Evolutionary conservation across 2,329 filamentous ascomycete species (phyloP).

Genomic region (Alternaria sp.): DNA sequence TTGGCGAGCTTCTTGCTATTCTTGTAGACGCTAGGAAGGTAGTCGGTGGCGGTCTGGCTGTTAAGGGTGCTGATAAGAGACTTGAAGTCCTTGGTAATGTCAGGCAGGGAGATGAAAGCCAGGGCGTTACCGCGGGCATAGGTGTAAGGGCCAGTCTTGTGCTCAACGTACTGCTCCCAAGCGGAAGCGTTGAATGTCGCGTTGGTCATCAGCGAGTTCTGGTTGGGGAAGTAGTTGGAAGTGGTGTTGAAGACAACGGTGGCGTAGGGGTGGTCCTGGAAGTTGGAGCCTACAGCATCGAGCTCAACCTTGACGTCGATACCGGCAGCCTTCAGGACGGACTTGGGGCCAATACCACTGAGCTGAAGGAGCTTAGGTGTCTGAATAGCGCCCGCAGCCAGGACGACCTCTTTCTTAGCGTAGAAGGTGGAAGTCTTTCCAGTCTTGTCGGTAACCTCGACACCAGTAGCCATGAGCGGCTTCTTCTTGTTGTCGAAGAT

Average conservation of each 20-base stretch:
- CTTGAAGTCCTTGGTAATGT: slow-evolving; percentile 24
- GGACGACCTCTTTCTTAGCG: slow-evolving; percentile 60
- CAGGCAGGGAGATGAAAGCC: slow-evolving; percentile 34
- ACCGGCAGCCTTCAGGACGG: slow-evolving; percentile 37
- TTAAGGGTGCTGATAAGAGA: slow-evolving; percentile 7
- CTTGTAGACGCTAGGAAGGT: slow-evolving; percentile 33
- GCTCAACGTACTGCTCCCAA: slow-evolving; percentile 38
- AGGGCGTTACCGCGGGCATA: slow-evolving; percentile 33
- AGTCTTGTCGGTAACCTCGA: slow-evolving; percentile 23
- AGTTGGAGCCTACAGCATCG: slow-evolving; percentile 44
- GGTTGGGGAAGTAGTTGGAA: slow-evolving; percentile 29
- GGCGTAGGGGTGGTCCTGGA: slow-evolving; percentile 41
- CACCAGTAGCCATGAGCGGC: slow-evolving; percentile 21
- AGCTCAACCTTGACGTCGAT: slow-evolving; percentile 35
- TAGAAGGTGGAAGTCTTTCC: slow-evolving; percentile 17
- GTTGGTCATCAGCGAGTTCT: slow-evolving; percentile 32
- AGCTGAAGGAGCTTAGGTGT: slow-evolving; percentile 59
- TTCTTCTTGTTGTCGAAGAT: slow-evolving; percentile 25
- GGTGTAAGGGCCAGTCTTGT: slow-evolving; percentile 43
- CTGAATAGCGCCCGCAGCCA: slow-evolving; percentile 65
- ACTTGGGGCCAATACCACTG: slow-evolving; percentile 40
- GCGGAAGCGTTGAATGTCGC: slow-evolving; percentile 42
- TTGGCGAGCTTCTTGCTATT: slow-evolving; percentile 26
- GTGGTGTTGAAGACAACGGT: slow-evolving; percentile 32
- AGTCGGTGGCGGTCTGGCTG: slow-evolving; percentile 21